Conservation (phyloP, 768 basidiomycete genomes). For the Calocera cornea region DNA sequence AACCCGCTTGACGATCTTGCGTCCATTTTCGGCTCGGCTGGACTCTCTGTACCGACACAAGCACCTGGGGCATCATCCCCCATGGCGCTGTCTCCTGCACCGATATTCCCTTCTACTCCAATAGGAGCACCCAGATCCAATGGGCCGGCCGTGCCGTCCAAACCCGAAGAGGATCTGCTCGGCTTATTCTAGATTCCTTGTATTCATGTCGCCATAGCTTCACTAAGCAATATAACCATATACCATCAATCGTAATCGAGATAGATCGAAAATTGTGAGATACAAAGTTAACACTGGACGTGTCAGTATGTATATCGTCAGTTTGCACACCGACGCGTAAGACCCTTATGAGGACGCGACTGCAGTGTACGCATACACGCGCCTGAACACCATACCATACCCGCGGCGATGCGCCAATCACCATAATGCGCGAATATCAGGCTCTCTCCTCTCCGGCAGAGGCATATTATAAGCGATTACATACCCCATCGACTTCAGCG, state of each 20-base stretch:
- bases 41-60: constrained; percentile 17
- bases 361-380: not conserved
- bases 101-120: not conserved
- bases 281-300: no score
- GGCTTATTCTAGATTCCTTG: constrained; percentile 36
- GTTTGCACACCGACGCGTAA: not conserved
- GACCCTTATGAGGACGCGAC: not conserved
- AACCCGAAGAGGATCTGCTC: constrained; percentile 39
- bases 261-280: no score
- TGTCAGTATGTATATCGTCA: no score
- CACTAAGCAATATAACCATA: not conserved
- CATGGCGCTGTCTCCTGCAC: constrained; percentile 5
- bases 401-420: not conserved
- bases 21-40: constrained; percentile 62
- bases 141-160: constrained; percentile 22
- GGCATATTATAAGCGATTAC: not conserved
- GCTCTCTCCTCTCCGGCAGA: not conserved
- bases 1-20: constrained; percentile 91
- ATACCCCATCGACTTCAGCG: not conserved
- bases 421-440: not conserved
- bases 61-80: constrained; percentile 11
- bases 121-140: constrained; percentile 9
- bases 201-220: not conserved
- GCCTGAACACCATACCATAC: not conserved
- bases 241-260: not conserved